Evolutionary conservation across 2,329 filamentous ascomycete genomes (phyloP).

Genomic region (Arthroderma sp.): DNA sequence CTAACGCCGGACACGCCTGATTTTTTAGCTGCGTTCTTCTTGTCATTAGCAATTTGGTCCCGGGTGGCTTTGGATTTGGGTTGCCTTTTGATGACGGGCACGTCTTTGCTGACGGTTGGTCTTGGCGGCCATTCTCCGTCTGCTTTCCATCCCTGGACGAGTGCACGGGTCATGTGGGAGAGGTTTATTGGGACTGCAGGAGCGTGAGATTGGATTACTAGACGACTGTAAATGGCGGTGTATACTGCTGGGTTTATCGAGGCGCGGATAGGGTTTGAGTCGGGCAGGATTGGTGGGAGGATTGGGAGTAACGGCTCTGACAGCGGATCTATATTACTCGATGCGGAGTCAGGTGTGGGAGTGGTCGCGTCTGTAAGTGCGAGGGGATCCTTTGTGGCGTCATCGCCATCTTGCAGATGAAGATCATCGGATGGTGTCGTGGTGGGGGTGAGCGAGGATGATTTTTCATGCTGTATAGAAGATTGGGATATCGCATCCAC

Average conservation of each 20-base stretch:
- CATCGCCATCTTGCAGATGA: too few species aligned
- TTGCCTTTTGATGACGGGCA: slow-evolving; percentile 7
- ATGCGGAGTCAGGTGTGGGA: too few species aligned
- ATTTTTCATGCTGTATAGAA: neutral
- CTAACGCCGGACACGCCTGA: slow-evolving; percentile 22
- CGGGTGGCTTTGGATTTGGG: neutral
- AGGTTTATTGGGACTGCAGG: slow-evolving; percentile 84
- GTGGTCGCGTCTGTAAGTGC: too few species aligned
- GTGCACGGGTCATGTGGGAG: slow-evolving; percentile 61
- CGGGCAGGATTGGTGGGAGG: slow-evolving; percentile 57
- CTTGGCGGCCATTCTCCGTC: slow-evolving; percentile 86
- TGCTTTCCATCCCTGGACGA: slow-evolving; percentile 83
- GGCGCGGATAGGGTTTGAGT: slow-evolving; percentile 60
- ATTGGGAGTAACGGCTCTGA: slow-evolving; percentile 37
- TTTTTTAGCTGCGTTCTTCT: neutral
- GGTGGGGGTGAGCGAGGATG: slow-evolving; percentile 4
- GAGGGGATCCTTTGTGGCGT: too few species aligned
- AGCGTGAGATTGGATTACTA: slow-evolving; percentile 64
- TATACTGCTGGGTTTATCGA: slow-evolving; percentile 64
- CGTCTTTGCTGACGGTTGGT: slow-evolving; percentile 27
- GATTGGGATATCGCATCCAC: slow-evolving; percentile 1
- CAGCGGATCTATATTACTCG: too few species aligned
- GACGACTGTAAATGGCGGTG: slow-evolving; percentile 75
- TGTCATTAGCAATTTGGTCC: neutral
- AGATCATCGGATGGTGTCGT: slow-evolving; percentile 8